Evolutionary conservation across 768 basidiomycete genomes (phyloP), one percentile per base, ranked within the genome.

Genomic region (Ramaria rubella): DNA sequence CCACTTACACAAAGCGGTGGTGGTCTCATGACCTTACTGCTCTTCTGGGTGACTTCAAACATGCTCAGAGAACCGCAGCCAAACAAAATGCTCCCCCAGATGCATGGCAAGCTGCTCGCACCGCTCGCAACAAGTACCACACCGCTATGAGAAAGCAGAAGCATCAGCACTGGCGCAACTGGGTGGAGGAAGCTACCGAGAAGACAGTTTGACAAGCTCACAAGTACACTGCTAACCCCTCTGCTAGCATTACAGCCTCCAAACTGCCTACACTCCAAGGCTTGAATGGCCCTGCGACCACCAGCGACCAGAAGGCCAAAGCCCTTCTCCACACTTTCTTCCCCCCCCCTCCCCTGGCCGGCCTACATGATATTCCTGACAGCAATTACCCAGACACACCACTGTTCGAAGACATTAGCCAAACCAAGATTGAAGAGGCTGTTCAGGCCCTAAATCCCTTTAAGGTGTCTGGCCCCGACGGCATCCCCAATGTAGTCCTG

Each of bases 1-100:
- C 52, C 1, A 66, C 64, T 1, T 64, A 64, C 50, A 24, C 58
- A 2, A 73, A 72, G 31, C 21, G 64, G 1, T 75, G 72, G 74
- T 75, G 67, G 69, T 63, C 53, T 7, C 48, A 57, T 12, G 69
- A 70, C 0, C 69, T 77, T 2, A 53, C 54, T 0, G 49, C 59
- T 5, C 55, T 60, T 44, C 36, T 68, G 17, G 58, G 61, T 3
- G 33, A 57, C 0, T 23, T 52, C 0, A 33, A 33, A 11, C 50
- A 19, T 5, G 66, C 0, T 50, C 57, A 21, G 49, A 38, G 1
- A 51, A 54, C 38, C 54, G 63, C 29, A 45, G 42, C 51, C 5
- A 49, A 23, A 29, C 62, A 24, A 53, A 1, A 49, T 17, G 27
- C 46, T 24, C 46, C 21, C 15, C 17, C 4, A 17, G 26, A 7